Percentiles rank a stretch among this genome's conserved stretches.
These are phyloP conservation scores for Cladorrhinum samala DNA, from an alignment of 495 filamentous ascomycete species.

Conservation along the genomic window DNA sequence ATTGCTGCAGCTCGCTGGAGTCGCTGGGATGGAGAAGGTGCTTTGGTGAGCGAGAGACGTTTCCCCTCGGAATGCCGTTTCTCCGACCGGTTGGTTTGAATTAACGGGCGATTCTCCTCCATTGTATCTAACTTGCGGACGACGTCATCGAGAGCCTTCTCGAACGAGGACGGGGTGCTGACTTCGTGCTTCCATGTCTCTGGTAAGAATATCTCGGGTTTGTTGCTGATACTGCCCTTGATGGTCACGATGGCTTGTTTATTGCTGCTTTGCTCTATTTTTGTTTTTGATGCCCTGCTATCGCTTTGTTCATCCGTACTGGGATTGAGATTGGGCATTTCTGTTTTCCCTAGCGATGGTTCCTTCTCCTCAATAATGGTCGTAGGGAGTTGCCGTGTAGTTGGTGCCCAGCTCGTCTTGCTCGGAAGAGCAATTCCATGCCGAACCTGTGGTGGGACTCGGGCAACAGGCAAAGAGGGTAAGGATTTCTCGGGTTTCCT, in stretches of 20 bases:
- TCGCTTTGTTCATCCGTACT: background rate
- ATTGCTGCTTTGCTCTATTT: background rate
- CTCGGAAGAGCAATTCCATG: conserved; percentile 5
- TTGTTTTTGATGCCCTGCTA: background rate
- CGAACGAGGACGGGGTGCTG: conserved; percentile 28
- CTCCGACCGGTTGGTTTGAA: background rate
- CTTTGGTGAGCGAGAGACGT: conserved; percentile 3
- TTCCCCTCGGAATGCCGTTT: background rate
- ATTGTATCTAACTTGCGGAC: conserved; percentile 29
- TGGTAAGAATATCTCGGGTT: conserved; percentile 20
- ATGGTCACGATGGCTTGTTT: background rate
- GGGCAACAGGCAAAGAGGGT: conserved; percentile 7
- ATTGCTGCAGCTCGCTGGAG: conserved; percentile 13
- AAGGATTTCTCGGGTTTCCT: conserved; percentile 5
- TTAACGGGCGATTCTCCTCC: conserved; percentile 15
- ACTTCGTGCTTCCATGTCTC: conserved; percentile 28
- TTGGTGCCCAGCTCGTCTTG: conserved; percentile 5
- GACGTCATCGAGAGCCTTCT: conserved; percentile 33
- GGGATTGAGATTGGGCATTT: background rate
- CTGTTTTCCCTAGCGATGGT: conserved; percentile 11
- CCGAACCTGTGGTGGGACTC: conserved; percentile 8
- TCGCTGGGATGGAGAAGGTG: conserved; percentile 11
- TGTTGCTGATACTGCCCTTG: conserved; percentile 12
- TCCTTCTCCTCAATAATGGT: conserved; percentile 31
- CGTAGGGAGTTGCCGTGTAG: conserved; percentile 9